Base-by-base conservation (phyloP, 1,139 yeast species). In the Geotrichum candidum region DNA sequence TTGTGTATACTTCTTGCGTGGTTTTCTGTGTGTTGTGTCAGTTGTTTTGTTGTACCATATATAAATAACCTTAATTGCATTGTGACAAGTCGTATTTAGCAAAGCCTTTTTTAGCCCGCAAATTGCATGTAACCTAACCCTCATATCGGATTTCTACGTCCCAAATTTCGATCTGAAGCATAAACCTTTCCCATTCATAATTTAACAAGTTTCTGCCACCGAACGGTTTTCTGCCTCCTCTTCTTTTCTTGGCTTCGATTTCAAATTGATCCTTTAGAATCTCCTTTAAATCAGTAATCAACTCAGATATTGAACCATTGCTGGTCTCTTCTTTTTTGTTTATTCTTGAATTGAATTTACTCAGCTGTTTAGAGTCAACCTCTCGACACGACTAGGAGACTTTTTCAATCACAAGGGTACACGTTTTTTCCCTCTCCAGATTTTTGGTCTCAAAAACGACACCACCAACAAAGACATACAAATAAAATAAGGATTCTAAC, bases 171-270 rank as follows among this genome's bases (percentile, higher is more conserved):
- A 27, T 27, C 6, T 27, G 31, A 27, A 27, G 31, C 31, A 27
- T 27, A 6, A 27, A 27, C n/a, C n/a, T 15, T 15, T 15, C 15
- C 41, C 3, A 13, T 13, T 41, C 18, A 13, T 1, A 41, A 2
- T 41, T 18, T 7, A 7, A 10, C 33, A 45, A 48, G 48, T 46
- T 57, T 53, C 53, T 57, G 57, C 60, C 60, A 57, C 53, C 57
- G 31, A 51, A 53, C 6, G 18, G 15, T 52, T 46, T 33, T 52
- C 52, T 57, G 15, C n/a, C 31, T 48, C 31, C 31, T 31, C 25
- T 41, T 41, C 22, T 41, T 41, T 15, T 15, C 18, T 27, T 27
- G 31, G 31, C 31, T 3, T 27, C 18, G n/a, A 41, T 6, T 41
- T 15, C 46, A 11, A 41, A 6, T 41, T 15, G 2, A 41, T 41